Base-by-base conservation (phyloP, 2,329 filamentous ascomycete species). In the Tolypocladium ovalisporum region DNA sequence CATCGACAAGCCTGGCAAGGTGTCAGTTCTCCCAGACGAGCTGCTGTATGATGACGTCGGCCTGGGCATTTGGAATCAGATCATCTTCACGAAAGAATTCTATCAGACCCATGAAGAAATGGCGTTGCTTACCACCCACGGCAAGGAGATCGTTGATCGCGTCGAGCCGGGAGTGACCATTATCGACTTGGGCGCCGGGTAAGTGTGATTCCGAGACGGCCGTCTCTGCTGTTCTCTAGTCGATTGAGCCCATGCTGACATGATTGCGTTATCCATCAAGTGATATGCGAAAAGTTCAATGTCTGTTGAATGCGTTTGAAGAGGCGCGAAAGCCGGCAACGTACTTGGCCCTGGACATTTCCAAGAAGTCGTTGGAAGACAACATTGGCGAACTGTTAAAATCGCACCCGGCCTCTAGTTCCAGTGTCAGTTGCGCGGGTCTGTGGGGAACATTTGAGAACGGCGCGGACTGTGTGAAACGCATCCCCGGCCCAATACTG, bases 101-200 rank as follows among this genome's bases (percentile, higher is more conserved):
- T 75, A 75, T 58, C 73, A 75, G 58, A 73, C 73, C 3, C 67
- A 70, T 35, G 73, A 75, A 39, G 73, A 75, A 63, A 72, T 71
- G 24, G 63, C 60, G 9, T 60, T 75, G 2, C 70, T 75, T 37
- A 62, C 72, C 39, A 56, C 61, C 54, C 64, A 74, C 60, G 72
- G 71, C 8, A 55, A 60, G n/a, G 67, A 72, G 2, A 67, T 75
- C 57, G 69, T 69, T n/a, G 56, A 56, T 22, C 63, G 62, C 15
- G 59, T 72, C 34, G 57, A 66, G 24, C 58, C 64, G 13, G 67
- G 67, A 15, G 66, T 70, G 40, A 71, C 70, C 44, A 66, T 75
- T 59, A 62, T 75, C 56, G 73, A 75, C 58, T 67, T 75, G 34
- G 73, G 73, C 59, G 73, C 73, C 22, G 73, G 73, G 73, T 75